phyloP scores from a whole-genome alignment of 768 basidiomycete species.

The Boletus edulis region DNA sequence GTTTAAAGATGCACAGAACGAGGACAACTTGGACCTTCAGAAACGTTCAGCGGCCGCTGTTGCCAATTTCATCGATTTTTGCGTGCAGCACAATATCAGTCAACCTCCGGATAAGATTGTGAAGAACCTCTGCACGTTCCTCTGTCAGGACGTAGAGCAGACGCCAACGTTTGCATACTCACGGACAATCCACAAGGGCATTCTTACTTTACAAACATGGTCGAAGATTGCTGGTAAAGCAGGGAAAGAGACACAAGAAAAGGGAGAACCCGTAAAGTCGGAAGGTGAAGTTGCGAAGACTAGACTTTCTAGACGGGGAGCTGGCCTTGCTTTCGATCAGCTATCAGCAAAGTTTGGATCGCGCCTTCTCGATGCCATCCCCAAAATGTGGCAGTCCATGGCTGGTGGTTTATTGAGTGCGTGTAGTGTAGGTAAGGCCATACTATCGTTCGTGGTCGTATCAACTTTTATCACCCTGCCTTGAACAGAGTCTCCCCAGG shows the following conservation, averaged over 20 bases:
- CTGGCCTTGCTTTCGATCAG: conserved; percentile 75
- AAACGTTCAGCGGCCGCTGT: conserved; percentile 83
- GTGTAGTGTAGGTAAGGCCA: conserved; percentile 58
- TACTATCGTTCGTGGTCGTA: not conserved
- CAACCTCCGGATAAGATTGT: conserved; percentile 96
- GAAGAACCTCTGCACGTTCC: conserved; percentile 94
- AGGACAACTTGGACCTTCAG: conserved; percentile 88
- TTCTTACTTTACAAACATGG: conserved; percentile 67
- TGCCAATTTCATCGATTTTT: conserved; percentile 85
- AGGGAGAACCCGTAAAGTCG: conserved; percentile 40
- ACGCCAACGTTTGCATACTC: conserved; percentile 85
- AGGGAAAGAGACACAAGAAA: conserved; percentile 41
- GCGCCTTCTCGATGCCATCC: conserved; percentile 71
- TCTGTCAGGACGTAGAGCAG: conserved; percentile 86
- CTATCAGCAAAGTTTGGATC: conserved; percentile 76
- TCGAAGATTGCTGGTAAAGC: conserved; percentile 34
- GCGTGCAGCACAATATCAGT: conserved; percentile 62
- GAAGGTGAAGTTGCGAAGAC: conserved; percentile 60
- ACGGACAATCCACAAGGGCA: conserved; percentile 62
- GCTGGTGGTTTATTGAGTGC: conserved; percentile 70
- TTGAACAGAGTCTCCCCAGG: conserved; percentile 47
- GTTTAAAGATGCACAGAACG: conserved; percentile 51
- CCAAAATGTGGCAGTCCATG: conserved; percentile 95
- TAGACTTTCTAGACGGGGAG: conserved; percentile 79
- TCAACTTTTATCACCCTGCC: not conserved